Evolutionary conservation across 2,329 filamentous ascomycete genomes (phyloP), one percentile per base, ranked within the genome.

Genomic region (Colletotrichum agaves): DNA sequence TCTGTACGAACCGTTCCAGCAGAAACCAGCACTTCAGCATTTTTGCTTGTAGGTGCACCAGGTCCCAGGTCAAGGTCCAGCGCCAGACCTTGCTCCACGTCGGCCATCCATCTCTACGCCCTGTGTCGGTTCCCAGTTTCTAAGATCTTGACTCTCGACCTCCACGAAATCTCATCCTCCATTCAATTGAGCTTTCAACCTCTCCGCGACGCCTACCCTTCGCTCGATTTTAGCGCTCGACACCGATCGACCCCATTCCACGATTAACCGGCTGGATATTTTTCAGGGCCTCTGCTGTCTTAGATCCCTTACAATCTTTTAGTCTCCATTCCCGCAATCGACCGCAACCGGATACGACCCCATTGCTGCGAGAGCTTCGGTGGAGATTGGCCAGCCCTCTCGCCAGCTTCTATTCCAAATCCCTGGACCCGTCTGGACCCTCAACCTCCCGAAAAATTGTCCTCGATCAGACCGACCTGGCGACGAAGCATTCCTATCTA

Each of bases 301-400:
- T 64, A 55, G 53, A 49, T 64, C 61, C 52, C 33, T 52, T 35
- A 44, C 64, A 55, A 52, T 7, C 53, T 35, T 59, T 19, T 64
- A 64, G 53, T 53, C 44, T 64, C 61, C 65, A 59, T 60, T 64
- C 65, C 61, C 60, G 15, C 41, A 37, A 35, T n/a, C 61, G 61
- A 65, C 65, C 55, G 65, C 65, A 68, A 55, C 61, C 65, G 65
- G 65, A 65, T 59, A 67, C 65, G n/a, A 50, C 12, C 35, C 59
- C 65, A 64, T 68, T 64, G 44, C 65, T 68, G 47, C 27, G 19
- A 55, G 44, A 68, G 53, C 65, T 68, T 64, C 41, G 55, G 65
- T 55, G 65, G 64, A 65, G 41, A 68, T 68, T 68, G 46, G 35
- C 41, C 35, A 43, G 23, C 47, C 31, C 53, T 59, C 17, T 15